Conservation (phyloP, 2,329 filamentous ascomycete genomes). For the Epichloe festucae region DNA sequence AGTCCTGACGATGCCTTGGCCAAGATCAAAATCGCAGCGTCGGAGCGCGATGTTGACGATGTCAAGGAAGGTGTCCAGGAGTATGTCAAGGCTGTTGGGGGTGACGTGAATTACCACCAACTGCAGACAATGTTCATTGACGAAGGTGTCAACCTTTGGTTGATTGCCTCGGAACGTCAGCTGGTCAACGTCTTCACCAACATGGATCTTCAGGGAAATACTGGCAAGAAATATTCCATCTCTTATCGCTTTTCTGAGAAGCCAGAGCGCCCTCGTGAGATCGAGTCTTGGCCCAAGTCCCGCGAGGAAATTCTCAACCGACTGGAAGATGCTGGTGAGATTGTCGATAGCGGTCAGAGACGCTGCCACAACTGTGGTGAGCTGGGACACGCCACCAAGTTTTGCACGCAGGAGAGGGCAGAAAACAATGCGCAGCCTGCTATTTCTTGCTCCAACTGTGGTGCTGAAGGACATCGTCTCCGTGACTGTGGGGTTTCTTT, state of each 20-base stretch:
- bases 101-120: constrained; percentile 43
- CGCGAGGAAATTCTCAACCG: constrained; percentile 48
- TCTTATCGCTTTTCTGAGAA: constrained; percentile 48
- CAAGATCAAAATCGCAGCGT: constrained; percentile 37
- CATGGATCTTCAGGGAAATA: constrained; percentile 59
- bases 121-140: constrained; percentile 48
- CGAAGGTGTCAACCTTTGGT: constrained; percentile 39
- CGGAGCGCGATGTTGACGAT: constrained; percentile 46
- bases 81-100: constrained; percentile 46
- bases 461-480: constrained; percentile 49
- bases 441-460: constrained; percentile 54
- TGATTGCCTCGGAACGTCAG: constrained; percentile 50
- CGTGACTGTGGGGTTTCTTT: constrained; percentile 46
- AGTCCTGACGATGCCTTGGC: constrained; percentile 44
- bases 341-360: constrained; percentile 43
- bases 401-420: constrained; percentile 44
- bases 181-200: constrained; percentile 47
- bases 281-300: constrained; percentile 44
- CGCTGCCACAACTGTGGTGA: constrained; percentile 53
- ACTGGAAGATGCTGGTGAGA: constrained; percentile 52
- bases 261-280: constrained; percentile 45
- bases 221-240: constrained; percentile 51
- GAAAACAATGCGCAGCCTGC: constrained; percentile 31
- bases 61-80: constrained; percentile 45
- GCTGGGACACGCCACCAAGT: constrained; percentile 48